Percentiles rank a stretch among this genome's conserved stretches.
These are phyloP conservation scores for Teunomyces aglyptinius DNA, from an alignment of 805 yeast species.

Conservation along the genomic window DNA sequence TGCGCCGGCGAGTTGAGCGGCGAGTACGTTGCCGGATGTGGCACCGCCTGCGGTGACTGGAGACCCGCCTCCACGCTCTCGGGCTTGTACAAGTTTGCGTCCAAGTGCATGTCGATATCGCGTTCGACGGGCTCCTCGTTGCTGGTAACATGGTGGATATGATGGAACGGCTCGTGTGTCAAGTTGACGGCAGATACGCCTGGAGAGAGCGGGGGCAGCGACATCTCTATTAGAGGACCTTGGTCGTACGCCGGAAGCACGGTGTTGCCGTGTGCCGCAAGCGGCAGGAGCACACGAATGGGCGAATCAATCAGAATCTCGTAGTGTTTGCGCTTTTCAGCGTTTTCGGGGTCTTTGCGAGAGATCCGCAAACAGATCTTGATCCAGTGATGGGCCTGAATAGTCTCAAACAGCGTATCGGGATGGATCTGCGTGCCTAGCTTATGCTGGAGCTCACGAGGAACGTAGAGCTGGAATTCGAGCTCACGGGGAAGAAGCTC, in stretches of 20 bases:
- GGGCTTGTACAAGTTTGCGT: constrained; percentile 55
- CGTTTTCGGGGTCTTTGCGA: constrained; percentile 51
- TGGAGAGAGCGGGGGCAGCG: constrained; percentile 55
- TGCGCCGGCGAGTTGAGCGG: constrained; percentile 37
- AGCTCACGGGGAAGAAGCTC: constrained; percentile 74
- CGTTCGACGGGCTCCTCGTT: constrained; percentile 35
- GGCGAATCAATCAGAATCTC: constrained; percentile 96
- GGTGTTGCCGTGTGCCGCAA: constrained; percentile 80
- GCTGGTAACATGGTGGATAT: constrained; percentile 21
- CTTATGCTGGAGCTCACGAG: constrained; percentile 58
- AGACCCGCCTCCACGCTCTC: constrained; percentile 39
- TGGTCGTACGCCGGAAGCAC: constrained; percentile 67
- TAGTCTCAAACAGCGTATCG: constrained; percentile 74
- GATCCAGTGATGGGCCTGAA: constrained; percentile 94
- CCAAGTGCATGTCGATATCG: constrained; percentile 40
- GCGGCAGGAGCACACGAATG: constrained; percentile 71
- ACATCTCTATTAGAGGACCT: background rate
- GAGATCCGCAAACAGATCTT: constrained; percentile 83
- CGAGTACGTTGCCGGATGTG: constrained; percentile 43
- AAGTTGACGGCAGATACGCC: constrained; percentile 48
- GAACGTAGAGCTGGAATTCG: constrained; percentile 84
- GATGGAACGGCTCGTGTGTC: constrained; percentile 21
- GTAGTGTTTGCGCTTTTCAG: constrained; percentile 76
- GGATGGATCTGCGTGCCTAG: constrained; percentile 62
- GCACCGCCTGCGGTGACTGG: constrained; percentile 65